phyloP scores from a whole-genome alignment of 345 rosid genomes.

The Tarenaya hassleriana region DNA sequence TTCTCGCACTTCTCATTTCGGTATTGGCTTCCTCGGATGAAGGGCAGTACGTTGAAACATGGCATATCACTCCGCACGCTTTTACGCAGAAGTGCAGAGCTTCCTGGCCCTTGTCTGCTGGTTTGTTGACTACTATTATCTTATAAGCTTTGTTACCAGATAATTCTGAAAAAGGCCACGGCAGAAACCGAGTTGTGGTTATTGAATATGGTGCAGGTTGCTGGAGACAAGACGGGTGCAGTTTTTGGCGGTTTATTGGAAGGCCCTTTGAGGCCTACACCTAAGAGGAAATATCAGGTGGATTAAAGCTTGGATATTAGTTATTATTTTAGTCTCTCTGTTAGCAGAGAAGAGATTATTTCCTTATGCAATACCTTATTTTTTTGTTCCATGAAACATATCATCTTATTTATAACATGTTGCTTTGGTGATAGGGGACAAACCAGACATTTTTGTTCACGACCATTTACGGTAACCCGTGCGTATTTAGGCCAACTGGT shows the following conservation, averaged over 20 bases:
- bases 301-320: slow-evolving; percentile 1
- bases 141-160: slow-evolving; percentile 1
- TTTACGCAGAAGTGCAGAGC: slow-evolving; percentile 64
- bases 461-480: slow-evolving; percentile 79
- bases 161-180: not conserved
- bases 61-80: slow-evolving; percentile 95
- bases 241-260: slow-evolving; percentile 78
- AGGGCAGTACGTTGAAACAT: slow-evolving; percentile 98
- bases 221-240: slow-evolving; percentile 80
- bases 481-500: slow-evolving; percentile 94
- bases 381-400: not conserved
- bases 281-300: slow-evolving; percentile 92
- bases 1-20: slow-evolving; percentile 28
- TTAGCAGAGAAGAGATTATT: not conserved
- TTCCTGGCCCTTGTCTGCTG: slow-evolving; percentile 82
- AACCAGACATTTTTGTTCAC: slow-evolving; percentile 85
- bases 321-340: not conserved
- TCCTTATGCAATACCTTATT: not conserved
- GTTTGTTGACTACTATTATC: slow-evolving; percentile 30
- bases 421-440: slow-evolving; percentile 48
- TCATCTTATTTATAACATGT: not conserved
- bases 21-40: slow-evolving; percentile 46
- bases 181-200: slow-evolving; percentile 16
- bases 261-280: slow-evolving; percentile 73
- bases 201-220: slow-evolving; percentile 37